Percentiles rank a stretch among this genome's conserved stretches.
phyloP scores from a whole-genome alignment of 768 basidiomycete species.

The Lanmaoa pseudosensibilis region DNA sequence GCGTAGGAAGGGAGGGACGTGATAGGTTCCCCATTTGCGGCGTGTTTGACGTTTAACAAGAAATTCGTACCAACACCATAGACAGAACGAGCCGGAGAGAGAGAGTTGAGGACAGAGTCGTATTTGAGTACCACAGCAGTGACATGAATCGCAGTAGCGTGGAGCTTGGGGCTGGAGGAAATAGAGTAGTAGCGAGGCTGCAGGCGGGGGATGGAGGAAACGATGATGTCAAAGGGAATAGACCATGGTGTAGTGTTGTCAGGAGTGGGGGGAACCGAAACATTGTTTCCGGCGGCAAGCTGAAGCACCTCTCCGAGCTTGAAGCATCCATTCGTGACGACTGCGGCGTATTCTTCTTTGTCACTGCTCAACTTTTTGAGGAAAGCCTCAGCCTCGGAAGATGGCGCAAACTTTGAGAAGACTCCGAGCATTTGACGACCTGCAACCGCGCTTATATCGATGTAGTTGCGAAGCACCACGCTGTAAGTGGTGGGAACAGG shows the following conservation, averaged over 20 bases:
- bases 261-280: constrained; percentile 53
- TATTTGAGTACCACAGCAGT: constrained; percentile 96
- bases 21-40: constrained; percentile 58
- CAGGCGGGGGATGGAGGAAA: constrained; percentile 89
- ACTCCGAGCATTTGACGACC: constrained; percentile 91
- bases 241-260: constrained; percentile 82
- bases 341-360: constrained; percentile 82
- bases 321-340: constrained; percentile 79
- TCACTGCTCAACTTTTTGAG: constrained; percentile 77
- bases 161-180: constrained; percentile 92
- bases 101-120: constrained; percentile 58
- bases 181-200: constrained; percentile 99
- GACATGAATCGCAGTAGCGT: constrained; percentile 88
- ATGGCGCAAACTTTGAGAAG: constrained; percentile 86
- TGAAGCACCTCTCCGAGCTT: constrained; percentile 94
- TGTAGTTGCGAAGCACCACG: constrained; percentile 92
- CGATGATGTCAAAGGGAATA: constrained; percentile 96
- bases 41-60: constrained; percentile 86
- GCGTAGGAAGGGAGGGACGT: constrained; percentile 68
- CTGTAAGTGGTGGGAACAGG: constrained; percentile 94
- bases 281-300: constrained; percentile 80
- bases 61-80: constrained; percentile 96
- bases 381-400: constrained; percentile 68
- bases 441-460: constrained; percentile 93
- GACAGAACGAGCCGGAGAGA: constrained; percentile 62